Evolutionary conservation across 805 yeast species (phyloP), one percentile per base, ranked within the genome.

Genomic region (Cyberlindnera samutprakarnensis): DNA sequence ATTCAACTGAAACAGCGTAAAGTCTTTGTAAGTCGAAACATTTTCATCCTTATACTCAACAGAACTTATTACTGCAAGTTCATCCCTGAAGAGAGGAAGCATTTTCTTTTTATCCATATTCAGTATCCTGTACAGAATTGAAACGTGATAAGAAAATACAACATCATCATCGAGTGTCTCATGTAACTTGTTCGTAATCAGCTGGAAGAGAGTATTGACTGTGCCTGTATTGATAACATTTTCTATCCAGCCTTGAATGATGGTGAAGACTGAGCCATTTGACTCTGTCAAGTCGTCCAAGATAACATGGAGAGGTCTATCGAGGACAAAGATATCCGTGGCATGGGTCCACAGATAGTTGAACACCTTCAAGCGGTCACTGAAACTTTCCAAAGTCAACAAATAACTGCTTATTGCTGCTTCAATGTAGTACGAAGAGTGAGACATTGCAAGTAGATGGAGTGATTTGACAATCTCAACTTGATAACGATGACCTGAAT

Each of bases 341-440:
- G 90, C 68, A 44, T 83, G 90, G 4, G 66, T 64, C 96, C 96
- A 90, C 5, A 88, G 51, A 7, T 73, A 66, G 31, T 74, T 66
- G 41, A 85, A 70, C 0, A 82, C 79, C 13, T 61, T 53, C 1
- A 79, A 54, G 37, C 75, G 62, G 13, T 64, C 56, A 6, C 56
- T 49, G 14, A 66, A 56, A 22, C 49, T 50, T 6, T 56, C 39
- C 6, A 62, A 52, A 4, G 64, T 49, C 11, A 77, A 47, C 19
- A 84, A 65, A 28, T 75, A 63, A 2, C 70, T 61, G 0, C 84
- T 61, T 3, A 88, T 41, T 0, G 85, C 81, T 1, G 94, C 90
- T 45, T 87, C 94, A 17, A 87, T 67, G 38, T 71, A 68, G 28
- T 69, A 57, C 2, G 67, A 47, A 11, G 73, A 72, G 17, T 70